Conservation (phyloP, 169 alveolate genomes). For the Plasmodium cynomolgi region DNA sequence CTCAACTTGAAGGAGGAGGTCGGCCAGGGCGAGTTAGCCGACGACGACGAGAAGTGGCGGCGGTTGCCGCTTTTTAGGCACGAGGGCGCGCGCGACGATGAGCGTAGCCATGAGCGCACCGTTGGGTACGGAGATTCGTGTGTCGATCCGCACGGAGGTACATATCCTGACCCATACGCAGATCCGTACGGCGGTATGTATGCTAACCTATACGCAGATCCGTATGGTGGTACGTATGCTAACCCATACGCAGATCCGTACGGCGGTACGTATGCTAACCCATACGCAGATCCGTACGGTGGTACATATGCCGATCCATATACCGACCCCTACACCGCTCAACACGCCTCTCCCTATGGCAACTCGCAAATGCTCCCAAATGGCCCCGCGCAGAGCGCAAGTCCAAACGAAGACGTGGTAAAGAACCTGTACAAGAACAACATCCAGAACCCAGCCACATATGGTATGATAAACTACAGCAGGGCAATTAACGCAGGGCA, state of each 20-base stretch:
- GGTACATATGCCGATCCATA: not conserved
- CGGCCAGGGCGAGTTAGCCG: conserved; percentile 2
- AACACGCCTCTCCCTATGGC: not conserved
- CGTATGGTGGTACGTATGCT: not conserved
- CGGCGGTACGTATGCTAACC: too few species aligned
- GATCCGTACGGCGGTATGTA: not conserved
- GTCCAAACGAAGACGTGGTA: conserved; percentile 7
- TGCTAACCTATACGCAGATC: not conserved
- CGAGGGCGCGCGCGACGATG: not conserved
- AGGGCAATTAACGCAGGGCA: not conserved
- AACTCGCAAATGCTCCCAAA: not conserved
- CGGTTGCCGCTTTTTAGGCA: conserved; percentile 22
- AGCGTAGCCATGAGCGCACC: not conserved
- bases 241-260: not conserved
- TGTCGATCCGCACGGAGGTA: not conserved
- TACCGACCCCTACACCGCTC: not conserved
- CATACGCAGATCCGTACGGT: not conserved
- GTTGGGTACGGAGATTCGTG: not conserved
- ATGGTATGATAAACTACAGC: conserved; percentile 17
- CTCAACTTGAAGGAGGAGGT: conserved; percentile 43
- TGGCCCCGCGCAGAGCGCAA: not conserved
- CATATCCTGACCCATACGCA: not conserved
- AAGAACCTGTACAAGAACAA: conserved; percentile 44
- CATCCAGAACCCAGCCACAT: conserved; percentile 21
- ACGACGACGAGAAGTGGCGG: conserved; percentile 46